Evolutionary conservation across 1,284 basidiomycete species (phyloP), one percentile per base, ranked within the genome.

Genomic region (Irpex lacteus): DNA sequence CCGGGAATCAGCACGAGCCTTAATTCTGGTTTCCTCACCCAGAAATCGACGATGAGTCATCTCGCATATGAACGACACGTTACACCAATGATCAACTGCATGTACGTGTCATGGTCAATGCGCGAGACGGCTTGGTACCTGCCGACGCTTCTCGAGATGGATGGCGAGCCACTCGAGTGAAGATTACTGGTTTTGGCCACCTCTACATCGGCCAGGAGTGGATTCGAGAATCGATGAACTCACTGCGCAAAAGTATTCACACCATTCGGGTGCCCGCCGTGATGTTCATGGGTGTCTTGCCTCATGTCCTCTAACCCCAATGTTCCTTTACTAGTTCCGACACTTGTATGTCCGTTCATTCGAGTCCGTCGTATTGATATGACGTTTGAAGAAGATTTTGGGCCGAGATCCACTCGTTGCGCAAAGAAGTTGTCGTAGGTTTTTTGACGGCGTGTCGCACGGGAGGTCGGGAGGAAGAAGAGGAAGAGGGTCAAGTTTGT

Each of bases 251-350:
- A 75, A 37, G 73, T 73, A 62, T 75, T 75, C 21, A 64, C 63
- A 62, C 72, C 73, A 26, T 69, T 66, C 21, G 73, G 73, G 9
- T 71, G 63, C 32, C 67, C 69, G n/a, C 63, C 65, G 38, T 72
- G 70, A 57, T 67, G 70, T 63, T 67, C 60, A 64, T 72, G 71
- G 4, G 40, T 63, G 61, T 71, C 71, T 47, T 64, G 63, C 60
- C 65, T 66, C 62, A 66, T 60, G 61, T 71, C 69, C 38, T 62
- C 67, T 47, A 60, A 54, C 49, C 65, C 70, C 38, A 65, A 65
- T 55, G 67, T 65, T 63, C 73, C 74, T 63, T 75, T 76, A 68
- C 73, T 74, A 52, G 70, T 70, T 64, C 71, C 73, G 56, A 68
- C 54, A 36, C 9, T 21, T 32, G n/a, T 62, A 68, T 75, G 73